These are phyloP conservation scores for Penicillium arizonense DNA, from an alignment of 495 filamentous ascomycete genomes.

Conservation along the genomic window DNA sequence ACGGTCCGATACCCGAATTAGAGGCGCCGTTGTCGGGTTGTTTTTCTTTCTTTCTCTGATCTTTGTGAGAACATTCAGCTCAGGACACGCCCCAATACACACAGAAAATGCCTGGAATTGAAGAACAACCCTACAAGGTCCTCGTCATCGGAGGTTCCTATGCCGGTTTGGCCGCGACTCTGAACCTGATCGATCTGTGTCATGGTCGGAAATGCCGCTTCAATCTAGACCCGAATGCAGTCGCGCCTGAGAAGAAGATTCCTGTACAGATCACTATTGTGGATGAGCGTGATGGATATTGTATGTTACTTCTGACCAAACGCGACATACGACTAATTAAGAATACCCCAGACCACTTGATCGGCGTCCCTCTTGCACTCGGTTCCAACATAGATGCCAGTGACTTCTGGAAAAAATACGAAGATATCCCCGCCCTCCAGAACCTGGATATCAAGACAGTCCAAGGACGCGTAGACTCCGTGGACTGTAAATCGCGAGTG, in stretches of 20 bases:
- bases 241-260: constrained; percentile 24
- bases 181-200: constrained; percentile 56
- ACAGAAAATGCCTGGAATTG: not conserved
- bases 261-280: constrained; percentile 55
- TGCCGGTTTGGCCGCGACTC: constrained; percentile 52
- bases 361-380: constrained; percentile 27
- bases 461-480: not conserved
- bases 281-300: constrained; percentile 62
- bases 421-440: constrained; percentile 4
- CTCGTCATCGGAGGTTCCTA: constrained; percentile 55
- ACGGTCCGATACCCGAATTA: too few species aligned
- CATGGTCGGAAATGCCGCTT: constrained; percentile 27
- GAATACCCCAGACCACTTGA: constrained; percentile 39
- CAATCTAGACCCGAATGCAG: not conserved
- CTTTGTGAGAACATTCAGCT: too few species aligned
- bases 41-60: not conserved
- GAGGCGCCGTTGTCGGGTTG: not conserved
- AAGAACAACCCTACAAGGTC: constrained; percentile 2
- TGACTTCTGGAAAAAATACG: constrained; percentile 1
- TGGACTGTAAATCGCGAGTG: constrained; percentile 1
- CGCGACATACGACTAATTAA: not conserved
- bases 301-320: constrained; percentile 29
- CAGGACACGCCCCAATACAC: not conserved
- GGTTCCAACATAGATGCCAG: constrained; percentile 16
- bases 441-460: not conserved